Percentiles rank a stretch among this genome's conserved stretches.
phyloP scores from a whole-genome alignment of 2,329 filamentous ascomycete genomes.

The Nigrospora oryzae region DNA sequence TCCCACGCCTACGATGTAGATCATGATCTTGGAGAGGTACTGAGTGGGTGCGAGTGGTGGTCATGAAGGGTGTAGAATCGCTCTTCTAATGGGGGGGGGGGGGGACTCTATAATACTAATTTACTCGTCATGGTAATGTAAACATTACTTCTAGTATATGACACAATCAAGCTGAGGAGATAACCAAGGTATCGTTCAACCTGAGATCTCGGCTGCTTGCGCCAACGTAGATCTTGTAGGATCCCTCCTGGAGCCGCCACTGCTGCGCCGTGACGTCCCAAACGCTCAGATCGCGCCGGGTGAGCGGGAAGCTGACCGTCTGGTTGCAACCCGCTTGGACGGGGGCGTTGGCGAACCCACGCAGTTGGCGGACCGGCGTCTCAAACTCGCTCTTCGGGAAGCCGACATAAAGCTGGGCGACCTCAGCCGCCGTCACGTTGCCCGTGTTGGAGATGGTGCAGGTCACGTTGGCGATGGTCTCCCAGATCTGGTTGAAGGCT shows the following conservation, averaged over 20 bases:
- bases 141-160: neutral
- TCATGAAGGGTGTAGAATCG: no score
- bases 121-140: no score
- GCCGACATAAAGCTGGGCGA: conserved; percentile 52
- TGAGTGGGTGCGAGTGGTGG: no score
- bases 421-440: conserved; percentile 50
- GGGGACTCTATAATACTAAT: no score
- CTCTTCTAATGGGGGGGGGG: no score
- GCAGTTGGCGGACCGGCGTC: conserved; percentile 4
- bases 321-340: conserved; percentile 43
- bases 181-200: neutral
- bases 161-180: no score
- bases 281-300: conserved; percentile 60
- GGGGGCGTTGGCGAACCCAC: conserved; percentile 60
- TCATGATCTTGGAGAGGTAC: no score
- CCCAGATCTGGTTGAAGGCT: conserved; percentile 37
- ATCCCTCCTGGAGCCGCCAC: conserved; percentile 46
- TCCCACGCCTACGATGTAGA: no score
- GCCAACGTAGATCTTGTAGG: conserved; percentile 18
- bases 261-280: conserved; percentile 60
- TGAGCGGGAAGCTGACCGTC: conserved; percentile 47
- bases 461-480: conserved; percentile 39
- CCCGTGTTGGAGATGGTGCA: conserved; percentile 61
- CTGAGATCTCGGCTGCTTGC: conserved; percentile 4
- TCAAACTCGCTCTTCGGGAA: conserved; percentile 24